These are phyloP conservation scores for Collybiopsis confluens DNA, from an alignment of 768 basidiomycete species.

Conservation along the genomic window DNA sequence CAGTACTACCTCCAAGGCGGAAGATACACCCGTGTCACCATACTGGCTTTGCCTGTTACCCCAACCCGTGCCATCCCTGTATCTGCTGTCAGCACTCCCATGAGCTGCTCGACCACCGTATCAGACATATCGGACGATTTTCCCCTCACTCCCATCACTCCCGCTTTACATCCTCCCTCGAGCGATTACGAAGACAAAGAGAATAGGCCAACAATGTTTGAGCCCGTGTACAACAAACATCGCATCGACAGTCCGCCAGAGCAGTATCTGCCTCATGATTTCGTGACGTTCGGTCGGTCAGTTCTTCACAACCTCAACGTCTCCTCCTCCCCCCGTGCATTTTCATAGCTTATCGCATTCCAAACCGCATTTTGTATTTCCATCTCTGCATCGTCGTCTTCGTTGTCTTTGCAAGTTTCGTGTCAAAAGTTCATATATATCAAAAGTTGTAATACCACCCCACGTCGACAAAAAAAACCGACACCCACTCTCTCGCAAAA, in stretches of 20 bases:
- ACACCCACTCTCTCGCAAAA: constrained; percentile 48
- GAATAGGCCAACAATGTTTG: constrained; percentile 67
- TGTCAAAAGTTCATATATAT: constrained; percentile 48
- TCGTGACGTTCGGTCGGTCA: constrained; percentile 72
- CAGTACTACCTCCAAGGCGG: constrained; percentile 92
- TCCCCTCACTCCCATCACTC: constrained; percentile 78
- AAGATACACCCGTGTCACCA: constrained; percentile 52
- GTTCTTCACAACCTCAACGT: constrained; percentile 77
- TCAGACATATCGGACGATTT: constrained; percentile 82
- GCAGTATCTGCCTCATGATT: constrained; percentile 78
- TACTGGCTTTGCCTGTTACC: constrained; percentile 61
- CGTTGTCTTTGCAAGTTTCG: constrained; percentile 21
- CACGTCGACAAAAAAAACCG: constrained; percentile 55
- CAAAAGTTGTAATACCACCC: constrained; percentile 80
- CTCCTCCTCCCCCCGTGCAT: constrained; percentile 51
- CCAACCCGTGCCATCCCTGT: constrained; percentile 47
- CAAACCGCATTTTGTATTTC: constrained; percentile 31
- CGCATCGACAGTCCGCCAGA: constrained; percentile 65
- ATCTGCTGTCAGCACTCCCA: constrained; percentile 66
- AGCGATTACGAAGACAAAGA: constrained; percentile 81
- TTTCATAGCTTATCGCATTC: constrained; percentile 45
- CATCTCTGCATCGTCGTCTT: constrained; percentile 26
- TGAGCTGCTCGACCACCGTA: constrained; percentile 66
- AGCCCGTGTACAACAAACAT: constrained; percentile 70
- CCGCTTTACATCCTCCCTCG: constrained; percentile 45